A percentile compares a stretch with the other conserved stretches of the same genome.
These are phyloP conservation scores for Liriodendron chinense DNA, from an alignment of 164 flowering plant genomes.

Conservation along the genomic window DNA sequence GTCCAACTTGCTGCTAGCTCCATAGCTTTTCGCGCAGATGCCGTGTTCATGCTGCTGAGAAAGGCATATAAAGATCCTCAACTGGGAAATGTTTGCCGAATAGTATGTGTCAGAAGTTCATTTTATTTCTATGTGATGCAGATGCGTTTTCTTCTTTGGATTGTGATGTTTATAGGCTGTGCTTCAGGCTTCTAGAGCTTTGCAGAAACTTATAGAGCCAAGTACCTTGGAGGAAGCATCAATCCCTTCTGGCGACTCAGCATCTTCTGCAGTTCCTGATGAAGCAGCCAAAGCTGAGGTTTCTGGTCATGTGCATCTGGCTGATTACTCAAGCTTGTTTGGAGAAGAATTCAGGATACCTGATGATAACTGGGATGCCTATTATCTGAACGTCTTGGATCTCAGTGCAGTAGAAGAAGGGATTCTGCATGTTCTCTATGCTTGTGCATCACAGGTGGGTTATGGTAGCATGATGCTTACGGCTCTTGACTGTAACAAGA, in stretches of 20 bases:
- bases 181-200: slow-evolving; percentile 61
- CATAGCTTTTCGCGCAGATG: slow-evolving; percentile 68
- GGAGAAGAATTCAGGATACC: slow-evolving; percentile 69
- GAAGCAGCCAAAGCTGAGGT: slow-evolving; percentile 42
- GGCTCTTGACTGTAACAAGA: neutral
- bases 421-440: slow-evolving; percentile 81
- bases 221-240: slow-evolving; percentile 30
- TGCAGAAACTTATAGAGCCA: slow-evolving; percentile 60
- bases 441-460: slow-evolving; percentile 84
- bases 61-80: slow-evolving; percentile 76
- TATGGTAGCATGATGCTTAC: slow-evolving; percentile 2
- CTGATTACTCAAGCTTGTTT: slow-evolving; percentile 72
- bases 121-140: slow-evolving; percentile 3
- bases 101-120: slow-evolving; percentile 36
- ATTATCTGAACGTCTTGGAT: slow-evolving; percentile 66
- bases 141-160: neutral
- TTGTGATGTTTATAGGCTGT: slow-evolving; percentile 1
- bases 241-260: slow-evolving; percentile 22
- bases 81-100: slow-evolving; percentile 61
- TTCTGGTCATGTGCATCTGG: slow-evolving; percentile 28
- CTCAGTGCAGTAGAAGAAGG: slow-evolving; percentile 79
- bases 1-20: slow-evolving; percentile 45
- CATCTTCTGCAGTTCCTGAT: slow-evolving; percentile 31
- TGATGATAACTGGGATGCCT: slow-evolving; percentile 50
- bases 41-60: slow-evolving; percentile 56